Conservation (phyloP, 306 rosid species). For the Rubus idaeus region DNA sequence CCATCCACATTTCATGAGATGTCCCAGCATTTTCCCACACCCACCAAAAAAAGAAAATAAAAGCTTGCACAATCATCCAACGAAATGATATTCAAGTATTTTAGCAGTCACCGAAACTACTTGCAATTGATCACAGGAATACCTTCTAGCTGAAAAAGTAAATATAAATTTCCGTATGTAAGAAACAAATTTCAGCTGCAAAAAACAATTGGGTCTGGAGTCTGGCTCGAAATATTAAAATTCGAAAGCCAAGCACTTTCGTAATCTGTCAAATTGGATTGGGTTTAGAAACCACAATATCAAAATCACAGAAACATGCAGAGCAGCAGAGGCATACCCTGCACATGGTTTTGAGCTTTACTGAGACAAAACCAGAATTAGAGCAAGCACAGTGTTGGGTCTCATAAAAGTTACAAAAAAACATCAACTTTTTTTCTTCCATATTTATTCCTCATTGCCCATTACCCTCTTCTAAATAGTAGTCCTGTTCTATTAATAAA, state of each 20-base stretch:
- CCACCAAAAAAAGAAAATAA: too few species aligned
- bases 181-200: neutral
- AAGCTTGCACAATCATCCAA: neutral
- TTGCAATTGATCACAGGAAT: neutral
- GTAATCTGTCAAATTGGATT: neutral
- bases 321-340: neutral
- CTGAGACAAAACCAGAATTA: too few species aligned
- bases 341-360: too few species aligned
- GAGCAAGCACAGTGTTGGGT: neutral
- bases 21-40: too few species aligned
- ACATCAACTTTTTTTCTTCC: neutral
- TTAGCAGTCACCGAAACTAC: neutral
- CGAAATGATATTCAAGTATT: neutral
- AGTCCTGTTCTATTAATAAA: neutral
- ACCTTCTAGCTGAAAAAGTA: neutral
- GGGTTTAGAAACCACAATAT: neutral
- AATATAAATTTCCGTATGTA: neutral
- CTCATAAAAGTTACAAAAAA: neutral
- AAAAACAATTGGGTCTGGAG: neutral
- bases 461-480: neutral
- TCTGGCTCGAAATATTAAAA: neutral
- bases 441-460: neutral
- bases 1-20: neutral
- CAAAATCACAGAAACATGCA: neutral
- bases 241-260: neutral